Conservation (phyloP, 495 filamentous ascomycete genomes). For the Aspergillus coremiiformis region DNA sequence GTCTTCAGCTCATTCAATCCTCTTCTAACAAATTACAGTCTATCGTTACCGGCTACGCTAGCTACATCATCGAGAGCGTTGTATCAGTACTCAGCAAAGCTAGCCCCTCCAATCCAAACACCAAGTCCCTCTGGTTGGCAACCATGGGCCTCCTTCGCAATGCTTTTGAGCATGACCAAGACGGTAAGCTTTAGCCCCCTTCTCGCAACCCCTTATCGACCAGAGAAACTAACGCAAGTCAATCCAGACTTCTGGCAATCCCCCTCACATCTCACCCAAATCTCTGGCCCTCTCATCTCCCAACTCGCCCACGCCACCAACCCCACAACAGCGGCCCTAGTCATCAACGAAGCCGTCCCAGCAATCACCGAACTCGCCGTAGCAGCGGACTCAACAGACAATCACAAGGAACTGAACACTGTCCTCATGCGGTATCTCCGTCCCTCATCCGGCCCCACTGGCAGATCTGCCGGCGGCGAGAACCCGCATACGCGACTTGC, state of each 20-base stretch:
- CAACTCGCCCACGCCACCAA: conserved; percentile 56
- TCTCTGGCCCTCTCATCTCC: conserved; percentile 59
- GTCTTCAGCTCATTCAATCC: not conserved
- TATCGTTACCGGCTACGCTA: conserved; percentile 84
- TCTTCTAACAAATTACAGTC: conserved; percentile 41
- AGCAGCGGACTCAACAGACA: conserved; percentile 71
- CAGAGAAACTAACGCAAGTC: not conserved
- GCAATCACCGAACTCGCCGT: conserved; percentile 69
- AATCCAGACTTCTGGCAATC: conserved; percentile 74
- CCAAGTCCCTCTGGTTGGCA: conserved; percentile 51
- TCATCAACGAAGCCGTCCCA: conserved; percentile 44
- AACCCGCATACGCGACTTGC: conserved; percentile 55
- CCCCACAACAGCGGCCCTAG: conserved; percentile 24
- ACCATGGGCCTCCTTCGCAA: conserved; percentile 61
- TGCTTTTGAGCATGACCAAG: conserved; percentile 74
- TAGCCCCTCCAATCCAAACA: conserved; percentile 42
- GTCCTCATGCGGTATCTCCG: conserved; percentile 67
- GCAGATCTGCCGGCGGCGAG: conserved; percentile 44
- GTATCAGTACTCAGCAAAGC: conserved; percentile 52
- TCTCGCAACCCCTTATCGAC: not conserved
- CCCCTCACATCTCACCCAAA: conserved; percentile 68
- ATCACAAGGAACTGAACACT: conserved; percentile 79
- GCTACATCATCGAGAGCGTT: conserved; percentile 70
- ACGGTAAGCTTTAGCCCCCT: conserved; percentile 34
- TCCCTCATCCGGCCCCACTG: conserved; percentile 53